Evolutionary conservation across 768 basidiomycete species (phyloP), one percentile per base, ranked within the genome.

Genomic region (Dioszegia crocea): DNA sequence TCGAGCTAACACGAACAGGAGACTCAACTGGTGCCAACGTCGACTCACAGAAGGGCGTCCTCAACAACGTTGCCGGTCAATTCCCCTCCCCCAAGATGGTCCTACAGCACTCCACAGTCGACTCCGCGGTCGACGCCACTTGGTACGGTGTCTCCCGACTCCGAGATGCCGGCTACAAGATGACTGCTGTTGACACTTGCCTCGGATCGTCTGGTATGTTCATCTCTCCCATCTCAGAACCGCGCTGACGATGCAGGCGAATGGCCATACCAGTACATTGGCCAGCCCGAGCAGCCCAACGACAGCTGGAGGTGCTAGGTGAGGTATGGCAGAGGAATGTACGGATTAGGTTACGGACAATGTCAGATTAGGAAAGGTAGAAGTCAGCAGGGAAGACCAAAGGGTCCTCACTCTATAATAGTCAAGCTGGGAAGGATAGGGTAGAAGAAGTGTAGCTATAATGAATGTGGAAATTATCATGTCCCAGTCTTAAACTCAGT

Each of bases 161-260:
- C 14, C 51, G 63, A 21, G 36, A 39, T 24, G 61, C 59, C 3
- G 73, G 73, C 0, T 76, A 74, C 51, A 50, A 71, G 51, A 61
- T 77, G 43, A 75, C 76, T 10, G 63, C 76, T 21, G 72, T 75
- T 23, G 72, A 77, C 41, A 74, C 75, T 16, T 77, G 76, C 45
- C 60, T 77, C 16, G 76, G 76, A 9, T 52, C 27, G 31, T 41
- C 40, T 47, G 68, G 68, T 65, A 57, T 59, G 67, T 61, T 38
- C 29, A 17, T 16, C 16, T 29, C 39, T 27, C 14, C 8, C 47
- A 8, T 50, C 26, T 47, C 26, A 9, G 14, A 19, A 12, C 24
- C 21, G 2, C 8, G 43, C 63, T 57, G 55, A 54, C 27, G 29
- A 6, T 3, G 21, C 54, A 59, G 71, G 66, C 14, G 66, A 71